phyloP scores from a whole-genome alignment of 371 early-diverging fungal species.

The Mortierella polycephala region DNA sequence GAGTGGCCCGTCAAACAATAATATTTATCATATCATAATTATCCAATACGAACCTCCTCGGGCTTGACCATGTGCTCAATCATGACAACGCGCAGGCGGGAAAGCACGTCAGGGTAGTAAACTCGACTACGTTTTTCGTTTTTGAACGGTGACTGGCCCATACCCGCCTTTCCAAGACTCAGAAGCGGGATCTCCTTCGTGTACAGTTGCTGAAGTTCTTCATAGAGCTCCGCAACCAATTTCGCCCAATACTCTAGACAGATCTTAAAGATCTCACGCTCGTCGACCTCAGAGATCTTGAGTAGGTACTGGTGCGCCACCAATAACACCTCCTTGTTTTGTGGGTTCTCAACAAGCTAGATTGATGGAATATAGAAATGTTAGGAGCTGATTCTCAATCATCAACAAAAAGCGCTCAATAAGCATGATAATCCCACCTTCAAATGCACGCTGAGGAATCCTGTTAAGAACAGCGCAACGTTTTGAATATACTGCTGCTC shows the following conservation, averaged over 20 bases:
- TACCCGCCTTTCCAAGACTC: constrained; percentile 45
- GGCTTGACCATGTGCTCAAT: constrained; percentile 98
- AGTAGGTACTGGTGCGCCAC: constrained; percentile 89
- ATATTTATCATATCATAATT: neutral
- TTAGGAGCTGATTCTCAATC: constrained; percentile 1
- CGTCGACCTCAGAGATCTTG: constrained; percentile 88
- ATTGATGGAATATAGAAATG: constrained; percentile 30
- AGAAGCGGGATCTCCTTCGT: constrained; percentile 55
- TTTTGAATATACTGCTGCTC: constrained; percentile 94
- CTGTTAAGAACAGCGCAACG: constrained; percentile 87
- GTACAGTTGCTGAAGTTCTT: constrained; percentile 76
- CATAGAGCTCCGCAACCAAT: constrained; percentile 85
- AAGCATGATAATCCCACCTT: constrained; percentile 60
- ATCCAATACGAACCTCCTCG: constrained; percentile 92
- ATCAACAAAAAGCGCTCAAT: neutral
- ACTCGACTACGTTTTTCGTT: constrained; percentile 23
- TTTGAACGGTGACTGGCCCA: neutral
- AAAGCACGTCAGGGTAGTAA: constrained; percentile 82
- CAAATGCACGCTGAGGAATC: constrained; percentile 85
- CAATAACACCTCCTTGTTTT: constrained; percentile 70
- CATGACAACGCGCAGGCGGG: constrained; percentile 89
- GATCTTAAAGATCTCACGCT: constrained; percentile 96
- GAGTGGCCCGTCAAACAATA: neutral
- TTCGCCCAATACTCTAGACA: constrained; percentile 96
- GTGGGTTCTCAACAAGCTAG: constrained; percentile 72